These are phyloP conservation scores for Aegilops bicornis DNA, from an alignment of 176 grass and related monocot genomes.

Conservation along the genomic window DNA sequence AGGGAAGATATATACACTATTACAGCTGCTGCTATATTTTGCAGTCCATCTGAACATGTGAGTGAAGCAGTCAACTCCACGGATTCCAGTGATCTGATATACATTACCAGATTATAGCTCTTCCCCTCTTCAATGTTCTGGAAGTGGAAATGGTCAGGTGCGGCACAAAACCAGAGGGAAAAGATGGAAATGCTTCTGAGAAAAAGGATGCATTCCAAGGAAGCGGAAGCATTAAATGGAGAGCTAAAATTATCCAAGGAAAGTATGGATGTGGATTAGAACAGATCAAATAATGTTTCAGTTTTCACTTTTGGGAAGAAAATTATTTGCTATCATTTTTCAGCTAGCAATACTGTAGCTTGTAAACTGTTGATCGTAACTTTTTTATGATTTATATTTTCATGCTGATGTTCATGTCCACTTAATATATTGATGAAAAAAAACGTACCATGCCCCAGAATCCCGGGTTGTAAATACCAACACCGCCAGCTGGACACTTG, in stretches of 20 bases:
- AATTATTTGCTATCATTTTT: not conserved
- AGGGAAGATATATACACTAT: not conserved
- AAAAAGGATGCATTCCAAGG: constrained; percentile 1
- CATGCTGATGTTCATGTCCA: not conserved
- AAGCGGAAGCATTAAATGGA: not conserved
- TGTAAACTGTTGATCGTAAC: not conserved
- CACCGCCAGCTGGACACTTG: constrained; percentile 53
- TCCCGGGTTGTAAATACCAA: constrained; percentile 83
- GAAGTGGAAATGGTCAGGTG: constrained; percentile 30
- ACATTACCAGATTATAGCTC: constrained; percentile 63
- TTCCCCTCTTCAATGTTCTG: constrained; percentile 86
- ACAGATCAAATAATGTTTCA: not conserved
- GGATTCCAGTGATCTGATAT: constrained; percentile 51
- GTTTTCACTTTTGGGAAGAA: not conserved
- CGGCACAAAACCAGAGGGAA: not conserved
- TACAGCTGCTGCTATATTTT: constrained; percentile 19
- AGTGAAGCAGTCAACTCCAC: constrained; percentile 51
- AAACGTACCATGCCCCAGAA: constrained; percentile 87
- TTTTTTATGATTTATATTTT: not conserved
- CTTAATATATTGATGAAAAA: not conserved
- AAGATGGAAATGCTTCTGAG: constrained; percentile 1
- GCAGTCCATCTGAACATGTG: constrained; percentile 6
- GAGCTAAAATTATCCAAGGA: not conserved
- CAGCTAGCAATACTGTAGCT: not conserved
- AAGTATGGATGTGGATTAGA: constrained; percentile 2